Conservation (phyloP, 805 yeast genomes). For the Candida quercuum region DNA sequence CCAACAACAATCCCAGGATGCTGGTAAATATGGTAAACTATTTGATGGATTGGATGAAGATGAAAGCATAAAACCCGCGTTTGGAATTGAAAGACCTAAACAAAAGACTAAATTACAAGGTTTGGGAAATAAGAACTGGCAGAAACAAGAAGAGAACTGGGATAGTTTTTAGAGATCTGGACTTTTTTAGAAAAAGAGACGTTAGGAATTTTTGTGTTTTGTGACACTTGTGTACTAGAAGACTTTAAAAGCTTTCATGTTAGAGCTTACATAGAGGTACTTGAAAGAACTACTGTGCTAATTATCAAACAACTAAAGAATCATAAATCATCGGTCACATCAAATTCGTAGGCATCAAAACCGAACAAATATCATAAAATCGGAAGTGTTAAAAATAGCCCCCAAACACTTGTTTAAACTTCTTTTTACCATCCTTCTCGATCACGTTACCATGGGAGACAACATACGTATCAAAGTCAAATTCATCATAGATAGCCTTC, state of each 20-base stretch:
- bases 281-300: no score
- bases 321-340: no score
- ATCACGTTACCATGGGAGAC: constrained; percentile 58
- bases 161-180: constrained; percentile 45
- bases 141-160: constrained; percentile 58
- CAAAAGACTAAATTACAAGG: constrained; percentile 56
- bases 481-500: constrained; percentile 17
- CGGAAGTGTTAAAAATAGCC: constrained; percentile 10
- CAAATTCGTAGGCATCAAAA: no score
- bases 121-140: constrained; percentile 35
- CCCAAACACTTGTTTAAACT: constrained; percentile 19
- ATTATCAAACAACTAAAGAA: no score
- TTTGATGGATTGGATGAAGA: constrained; percentile 49
- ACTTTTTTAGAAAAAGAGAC: no score
- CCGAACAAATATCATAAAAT: no score
- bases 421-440: constrained; percentile 31
- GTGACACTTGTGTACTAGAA: no score
- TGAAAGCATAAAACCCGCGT: constrained; percentile 51
- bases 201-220: no score
- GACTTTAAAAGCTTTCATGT: no score
- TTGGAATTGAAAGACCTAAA: constrained; percentile 57
- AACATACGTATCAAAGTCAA: constrained; percentile 47
- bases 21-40: constrained; percentile 42
- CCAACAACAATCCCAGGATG: constrained; percentile 34
- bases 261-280: no score